Evolutionary conservation across 2,329 filamentous ascomycete species (phyloP).

Genomic region (Calycina herbarum): DNA sequence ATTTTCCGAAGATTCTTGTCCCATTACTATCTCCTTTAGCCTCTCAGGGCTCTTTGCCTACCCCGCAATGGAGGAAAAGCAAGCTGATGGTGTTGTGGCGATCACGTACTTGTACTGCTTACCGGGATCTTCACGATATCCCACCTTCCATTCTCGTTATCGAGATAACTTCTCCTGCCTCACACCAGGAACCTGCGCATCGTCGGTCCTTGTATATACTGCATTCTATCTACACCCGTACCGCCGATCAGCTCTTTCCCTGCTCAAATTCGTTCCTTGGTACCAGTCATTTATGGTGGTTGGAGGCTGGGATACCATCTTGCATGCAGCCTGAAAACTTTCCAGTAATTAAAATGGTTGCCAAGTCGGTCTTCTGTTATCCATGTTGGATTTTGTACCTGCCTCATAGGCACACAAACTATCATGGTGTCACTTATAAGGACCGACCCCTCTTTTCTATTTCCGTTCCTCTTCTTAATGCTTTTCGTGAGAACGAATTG

Average conservation of each 20-base stretch:
- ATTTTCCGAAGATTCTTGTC: background rate
- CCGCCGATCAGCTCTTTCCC: background rate
- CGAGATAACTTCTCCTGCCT: background rate
- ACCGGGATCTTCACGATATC: background rate
- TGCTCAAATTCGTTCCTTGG: background rate
- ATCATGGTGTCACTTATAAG: background rate
- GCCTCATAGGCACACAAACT: background rate
- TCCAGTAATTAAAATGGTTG: background rate
- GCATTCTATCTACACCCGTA: background rate
- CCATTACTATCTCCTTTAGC: background rate
- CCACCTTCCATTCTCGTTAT: background rate
- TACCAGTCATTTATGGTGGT: background rate
- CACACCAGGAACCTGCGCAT: background rate
- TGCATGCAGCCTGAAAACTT: conserved; percentile 8
- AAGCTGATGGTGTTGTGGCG: background rate
- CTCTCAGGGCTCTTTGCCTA: background rate
- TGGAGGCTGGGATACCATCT: background rate
- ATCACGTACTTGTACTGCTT: background rate
- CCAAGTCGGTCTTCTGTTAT: background rate
- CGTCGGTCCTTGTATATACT: background rate
- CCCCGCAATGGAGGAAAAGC: background rate
- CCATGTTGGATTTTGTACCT: conserved; percentile 3
- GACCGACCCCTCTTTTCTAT: background rate
- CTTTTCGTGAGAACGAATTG: background rate
- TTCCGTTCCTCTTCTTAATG: background rate